These are phyloP conservation scores for Candida pini DNA, from an alignment of 805 yeast genomes.

Conservation along the genomic window DNA sequence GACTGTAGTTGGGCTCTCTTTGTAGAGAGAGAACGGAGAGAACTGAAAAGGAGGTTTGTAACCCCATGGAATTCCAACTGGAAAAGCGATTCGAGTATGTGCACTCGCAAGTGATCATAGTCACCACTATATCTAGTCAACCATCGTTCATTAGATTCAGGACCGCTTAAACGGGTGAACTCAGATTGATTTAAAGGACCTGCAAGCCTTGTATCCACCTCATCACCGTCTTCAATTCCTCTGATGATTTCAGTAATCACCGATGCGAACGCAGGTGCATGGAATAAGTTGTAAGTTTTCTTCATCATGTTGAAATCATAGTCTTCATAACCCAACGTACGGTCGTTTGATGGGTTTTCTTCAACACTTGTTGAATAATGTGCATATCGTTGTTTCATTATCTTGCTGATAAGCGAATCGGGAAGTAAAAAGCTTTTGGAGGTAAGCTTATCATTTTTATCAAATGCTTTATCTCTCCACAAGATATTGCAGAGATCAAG, in stretches of 20 bases:
- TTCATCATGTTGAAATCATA: slow-evolving; percentile 15
- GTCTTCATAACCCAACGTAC: slow-evolving; percentile 13
- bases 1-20: slow-evolving; percentile 2
- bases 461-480: slow-evolving; percentile 53
- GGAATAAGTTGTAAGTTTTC: slow-evolving; percentile 35
- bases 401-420: slow-evolving; percentile 26
- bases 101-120: slow-evolving; percentile 41
- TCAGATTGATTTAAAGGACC: slow-evolving; percentile 48
- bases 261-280: slow-evolving; percentile 46
- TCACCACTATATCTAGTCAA: slow-evolving; percentile 18
- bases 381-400: slow-evolving; percentile 24
- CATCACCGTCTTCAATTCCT: slow-evolving; percentile 38
- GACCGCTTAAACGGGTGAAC: slow-evolving; percentile 28
- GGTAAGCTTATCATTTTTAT: slow-evolving; percentile 26
- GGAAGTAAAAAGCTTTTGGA: slow-evolving; percentile 37
- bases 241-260: slow-evolving; percentile 39
- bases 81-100: slow-evolving; percentile 37
- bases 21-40: slow-evolving; percentile 43
- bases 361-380: slow-evolving; percentile 22
- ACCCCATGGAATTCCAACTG: slow-evolving; percentile 43
- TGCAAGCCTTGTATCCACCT: slow-evolving; percentile 35
- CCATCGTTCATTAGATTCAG: slow-evolving; percentile 13
- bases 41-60: slow-evolving; percentile 44
- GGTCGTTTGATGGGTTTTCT: slow-evolving; percentile 20
- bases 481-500: slow-evolving; percentile 50